A percentile compares a stretch with the other conserved stretches of the same genome.
phyloP scores from a whole-genome alignment of 441 rosid species.

The Bruguiera hainesii region DNA sequence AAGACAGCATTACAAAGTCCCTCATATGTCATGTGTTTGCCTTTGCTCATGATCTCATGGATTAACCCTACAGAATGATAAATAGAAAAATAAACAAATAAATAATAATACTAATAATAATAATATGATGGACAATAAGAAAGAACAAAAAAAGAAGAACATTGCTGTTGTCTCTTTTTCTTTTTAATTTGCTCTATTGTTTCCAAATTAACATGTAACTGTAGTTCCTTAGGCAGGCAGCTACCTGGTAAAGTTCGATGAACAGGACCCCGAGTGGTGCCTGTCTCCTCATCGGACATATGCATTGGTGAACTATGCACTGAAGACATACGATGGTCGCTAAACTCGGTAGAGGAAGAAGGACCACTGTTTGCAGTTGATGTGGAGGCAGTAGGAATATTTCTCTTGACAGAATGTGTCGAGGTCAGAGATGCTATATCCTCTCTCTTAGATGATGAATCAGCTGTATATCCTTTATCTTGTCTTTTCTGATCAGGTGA shows the following conservation, averaged over 20 bases:
- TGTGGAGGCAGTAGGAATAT: conserved; percentile 37
- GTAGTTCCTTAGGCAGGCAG: conserved; percentile 4
- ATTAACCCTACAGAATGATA: conserved; percentile 48
- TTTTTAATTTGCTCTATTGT: not conserved
- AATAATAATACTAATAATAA: not conserved
- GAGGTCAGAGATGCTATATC: conserved; percentile 37
- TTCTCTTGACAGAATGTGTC: conserved; percentile 35
- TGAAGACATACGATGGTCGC: conserved; percentile 56
- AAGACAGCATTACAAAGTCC: conserved; percentile 93
- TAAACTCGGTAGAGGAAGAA: conserved; percentile 64
- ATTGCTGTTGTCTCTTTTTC: not conserved
- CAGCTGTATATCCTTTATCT: conserved; percentile 42
- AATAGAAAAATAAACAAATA: not conserved
- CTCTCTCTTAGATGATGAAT: conserved; percentile 41
- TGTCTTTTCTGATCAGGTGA: conserved; percentile 64
- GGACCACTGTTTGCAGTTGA: conserved; percentile 76
- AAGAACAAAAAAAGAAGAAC: not conserved
- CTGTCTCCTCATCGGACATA: conserved; percentile 66
- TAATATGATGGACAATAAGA: not conserved
- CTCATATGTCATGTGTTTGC: conserved; percentile 86
- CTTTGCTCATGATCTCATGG: conserved; percentile 93
- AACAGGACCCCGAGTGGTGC: conserved; percentile 43
- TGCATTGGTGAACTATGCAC: conserved; percentile 58
- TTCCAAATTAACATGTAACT: not conserved
- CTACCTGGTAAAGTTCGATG: conserved; percentile 84